Base-by-base conservation (phyloP, 148 eudicot genomes). In the Linanthus parryae region DNA sequence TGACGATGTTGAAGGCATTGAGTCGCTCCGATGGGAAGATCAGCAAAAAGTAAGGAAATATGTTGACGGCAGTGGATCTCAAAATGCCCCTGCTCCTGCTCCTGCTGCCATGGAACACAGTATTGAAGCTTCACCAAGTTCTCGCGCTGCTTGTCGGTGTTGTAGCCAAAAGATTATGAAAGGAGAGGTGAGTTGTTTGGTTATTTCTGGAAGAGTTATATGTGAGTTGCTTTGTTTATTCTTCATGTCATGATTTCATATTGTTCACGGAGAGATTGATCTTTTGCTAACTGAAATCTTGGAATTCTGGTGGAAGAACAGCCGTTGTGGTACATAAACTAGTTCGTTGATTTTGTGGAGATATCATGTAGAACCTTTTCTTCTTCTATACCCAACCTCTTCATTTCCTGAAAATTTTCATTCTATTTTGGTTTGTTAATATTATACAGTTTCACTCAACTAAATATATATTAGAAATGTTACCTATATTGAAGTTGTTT, bases 11-110 rank as follows among this genome's bases (percentile, higher is more conserved):
- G 99, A 83, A 70, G 99, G 96, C 52, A 57, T 88, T 58, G 99
- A 94, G 46, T 59, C 67, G 28, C 84, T 94, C 57, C 78, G 99
- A 57, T 88, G 99, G 99, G 96, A 94, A 67, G 99, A 94, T 72
- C 99, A 94, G 53, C 75, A 88, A 61, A 84, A 69, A 67, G 74
- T 94, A 48, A 82, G 92, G 68, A 74, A 82, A 40, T 80, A 82
- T 47, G 44, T 81, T 26, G 95, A 80, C 25, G 81, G 76, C 23
- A 63, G 70, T 73, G 87, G 71, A 24, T 20, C 56, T 48, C 51
- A 17, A 50, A 54, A 42, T 53, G 31, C 67, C 46, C 23, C 71
- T 44, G 66, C 75, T 35, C 23, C 72, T 59, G 12, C 59, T 61
- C 9, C 79, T 22, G 53, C 51, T 65, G 67, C 42, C 56, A 46